phyloP scores from a whole-genome alignment of 331 rosid genomes.

The Prunus yedoensis region DNA sequence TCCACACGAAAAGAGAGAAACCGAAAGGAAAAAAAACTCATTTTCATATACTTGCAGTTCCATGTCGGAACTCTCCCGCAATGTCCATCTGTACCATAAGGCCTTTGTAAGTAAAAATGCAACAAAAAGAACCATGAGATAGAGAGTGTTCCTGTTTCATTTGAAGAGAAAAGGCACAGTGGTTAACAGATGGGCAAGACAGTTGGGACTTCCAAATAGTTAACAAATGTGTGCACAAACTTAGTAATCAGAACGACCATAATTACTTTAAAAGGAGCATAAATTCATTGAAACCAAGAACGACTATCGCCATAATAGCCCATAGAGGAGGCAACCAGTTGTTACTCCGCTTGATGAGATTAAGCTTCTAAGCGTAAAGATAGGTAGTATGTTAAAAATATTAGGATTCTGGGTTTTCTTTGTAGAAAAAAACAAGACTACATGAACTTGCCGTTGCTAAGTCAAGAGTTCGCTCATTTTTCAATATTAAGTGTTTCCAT shows the following conservation, averaged over 20 bases:
- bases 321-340: no score
- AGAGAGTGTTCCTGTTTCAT: conserved; percentile 77
- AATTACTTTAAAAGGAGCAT: conserved; percentile 40
- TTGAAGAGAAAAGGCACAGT: conserved; percentile 19
- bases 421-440: no score
- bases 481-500: no score
- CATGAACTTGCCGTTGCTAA: no score
- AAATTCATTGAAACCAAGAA: no score
- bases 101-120: conserved; percentile 65
- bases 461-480: no score
- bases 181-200: conserved; percentile 18
- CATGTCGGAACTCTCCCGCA: conserved; percentile 59
- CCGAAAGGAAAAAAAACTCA: background rate
- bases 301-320: no score
- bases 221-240: background rate
- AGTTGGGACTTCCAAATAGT: background rate
- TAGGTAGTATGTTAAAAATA: no score
- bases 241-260: conserved; percentile 6
- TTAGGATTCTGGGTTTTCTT: no score
- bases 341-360: no score
- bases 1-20: background rate
- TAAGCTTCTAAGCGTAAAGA: no score
- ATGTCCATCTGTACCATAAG: conserved; percentile 78
- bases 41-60: conserved; percentile 53
- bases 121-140: conserved; percentile 57